Conservation (phyloP, 106 monocot genomes). For the Alisma plantagoaquatica region DNA sequence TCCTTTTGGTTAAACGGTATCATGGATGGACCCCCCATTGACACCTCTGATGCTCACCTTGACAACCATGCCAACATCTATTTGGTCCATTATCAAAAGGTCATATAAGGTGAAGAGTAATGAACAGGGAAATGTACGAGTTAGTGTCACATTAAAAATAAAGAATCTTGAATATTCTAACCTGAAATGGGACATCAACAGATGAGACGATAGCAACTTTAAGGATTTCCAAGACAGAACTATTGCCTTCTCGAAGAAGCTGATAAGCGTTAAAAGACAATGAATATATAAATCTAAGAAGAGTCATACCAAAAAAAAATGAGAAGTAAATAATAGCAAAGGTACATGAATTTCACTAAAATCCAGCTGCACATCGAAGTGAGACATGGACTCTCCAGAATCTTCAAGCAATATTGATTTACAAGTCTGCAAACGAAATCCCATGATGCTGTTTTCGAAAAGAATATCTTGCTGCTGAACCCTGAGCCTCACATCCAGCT, state of each 20-base stretch:
- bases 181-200: constrained; percentile 74
- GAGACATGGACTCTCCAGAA: constrained; percentile 56
- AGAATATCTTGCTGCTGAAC: constrained; percentile 37
- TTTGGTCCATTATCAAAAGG: background rate
- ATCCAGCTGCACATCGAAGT: constrained; percentile 74
- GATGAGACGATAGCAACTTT: constrained; percentile 67
- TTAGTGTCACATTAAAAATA: background rate
- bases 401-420: constrained; percentile 48
- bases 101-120: background rate
- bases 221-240: constrained; percentile 65
- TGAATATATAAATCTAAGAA: constrained; percentile 10
- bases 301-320: background rate
- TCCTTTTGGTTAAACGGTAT: no score
- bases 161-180: constrained; percentile 15
- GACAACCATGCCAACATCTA: background rate
- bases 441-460: constrained; percentile 62
- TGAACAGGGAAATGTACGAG: no score
- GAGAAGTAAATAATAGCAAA: constrained; percentile 2
- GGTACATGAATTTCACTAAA: constrained; percentile 92
- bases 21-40: no score
- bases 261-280: constrained; percentile 30
- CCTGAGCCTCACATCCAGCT: constrained; percentile 66
- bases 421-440: constrained; percentile 48
- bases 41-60: no score
- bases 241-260: constrained; percentile 58